Evolutionary conservation across 192 early-diverging fungal species (phyloP).

Genomic region (Backusella tuberculispora): DNA sequence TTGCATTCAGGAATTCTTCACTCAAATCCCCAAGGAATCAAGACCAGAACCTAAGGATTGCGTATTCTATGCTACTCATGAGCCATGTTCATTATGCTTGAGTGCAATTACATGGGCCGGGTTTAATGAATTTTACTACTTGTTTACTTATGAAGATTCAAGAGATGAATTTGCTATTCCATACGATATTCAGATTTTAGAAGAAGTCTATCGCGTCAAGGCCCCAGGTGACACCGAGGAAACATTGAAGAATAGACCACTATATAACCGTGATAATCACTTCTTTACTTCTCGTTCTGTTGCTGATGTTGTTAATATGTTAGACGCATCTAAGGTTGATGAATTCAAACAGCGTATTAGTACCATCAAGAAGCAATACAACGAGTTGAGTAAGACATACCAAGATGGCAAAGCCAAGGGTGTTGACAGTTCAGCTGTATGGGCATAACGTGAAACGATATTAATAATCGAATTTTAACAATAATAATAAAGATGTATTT

Average conservation of each 20-base stretch:
- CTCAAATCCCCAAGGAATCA: constrained; percentile 21
- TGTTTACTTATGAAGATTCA: constrained; percentile 28
- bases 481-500: no score
- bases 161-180: constrained; percentile 28
- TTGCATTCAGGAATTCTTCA: constrained; percentile 17
- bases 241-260: constrained; percentile 21
- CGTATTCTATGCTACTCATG: constrained; percentile 25
- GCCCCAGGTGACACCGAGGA: constrained; percentile 23
- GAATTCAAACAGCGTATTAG: constrained; percentile 17
- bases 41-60: constrained; percentile 25
- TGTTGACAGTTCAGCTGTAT: constrained; percentile 21
- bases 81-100: constrained; percentile 21
- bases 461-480: no score
- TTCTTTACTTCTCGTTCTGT: constrained; percentile 14
- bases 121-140: constrained; percentile 24
- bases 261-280: constrained; percentile 22
- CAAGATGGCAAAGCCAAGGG: constrained; percentile 25
- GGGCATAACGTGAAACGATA: background rate
- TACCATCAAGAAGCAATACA: constrained; percentile 15
- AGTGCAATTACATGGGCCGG: constrained; percentile 28
- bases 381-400: constrained; percentile 18
- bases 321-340: background rate
- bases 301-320: constrained; percentile 11
- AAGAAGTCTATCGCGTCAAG: constrained; percentile 27
- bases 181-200: constrained; percentile 24